Percentiles rank a stretch among this genome's conserved stretches.
These are phyloP conservation scores for Nepenthes mirabilis DNA, from an alignment of 148 eudicot genomes.

Conservation along the genomic window DNA sequence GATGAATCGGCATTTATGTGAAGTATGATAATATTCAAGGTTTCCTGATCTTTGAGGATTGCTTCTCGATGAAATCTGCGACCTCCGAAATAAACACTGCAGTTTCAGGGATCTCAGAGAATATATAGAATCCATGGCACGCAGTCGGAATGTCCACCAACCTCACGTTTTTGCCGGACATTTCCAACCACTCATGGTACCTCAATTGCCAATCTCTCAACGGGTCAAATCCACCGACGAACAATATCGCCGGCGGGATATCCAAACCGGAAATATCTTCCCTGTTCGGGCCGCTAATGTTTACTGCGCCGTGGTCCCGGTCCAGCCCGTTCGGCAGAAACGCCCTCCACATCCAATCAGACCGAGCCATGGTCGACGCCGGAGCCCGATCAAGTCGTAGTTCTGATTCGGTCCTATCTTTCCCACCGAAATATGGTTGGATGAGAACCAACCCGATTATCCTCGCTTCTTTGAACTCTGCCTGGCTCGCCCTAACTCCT, in stretches of 20 bases:
- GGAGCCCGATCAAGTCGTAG: constrained; percentile 20
- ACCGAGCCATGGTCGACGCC: constrained; percentile 24
- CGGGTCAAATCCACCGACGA: constrained; percentile 35
- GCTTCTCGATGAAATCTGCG: constrained; percentile 17
- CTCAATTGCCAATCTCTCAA: constrained; percentile 27
- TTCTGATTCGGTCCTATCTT: constrained; percentile 33
- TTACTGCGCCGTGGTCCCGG: constrained; percentile 36
- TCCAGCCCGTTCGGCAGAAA: constrained; percentile 26
- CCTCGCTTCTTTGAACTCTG: constrained; percentile 16
- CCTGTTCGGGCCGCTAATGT: constrained; percentile 48
- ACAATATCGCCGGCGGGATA: constrained; percentile 21
- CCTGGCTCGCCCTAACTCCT: constrained; percentile 17
- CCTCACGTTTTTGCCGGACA: constrained; percentile 11
- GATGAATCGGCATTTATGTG: no score
- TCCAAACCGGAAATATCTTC: constrained; percentile 16
- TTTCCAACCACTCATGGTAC: constrained; percentile 19
- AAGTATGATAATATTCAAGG: no score
- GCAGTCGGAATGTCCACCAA: constrained; percentile 22
- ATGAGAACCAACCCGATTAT: constrained; percentile 38
- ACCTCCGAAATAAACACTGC: constrained; percentile 13
- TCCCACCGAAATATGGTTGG: constrained; percentile 74
- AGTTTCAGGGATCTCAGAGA: constrained; percentile 22
- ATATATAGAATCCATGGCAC: constrained; percentile 26
- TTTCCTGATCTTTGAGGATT: not conserved
- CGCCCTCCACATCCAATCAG: constrained; percentile 50